A percentile compares a stretch with the other conserved stretches of the same genome.
Conservation (phyloP, 2,329 filamentous ascomycete species). For the Didymella sp. region DNA sequence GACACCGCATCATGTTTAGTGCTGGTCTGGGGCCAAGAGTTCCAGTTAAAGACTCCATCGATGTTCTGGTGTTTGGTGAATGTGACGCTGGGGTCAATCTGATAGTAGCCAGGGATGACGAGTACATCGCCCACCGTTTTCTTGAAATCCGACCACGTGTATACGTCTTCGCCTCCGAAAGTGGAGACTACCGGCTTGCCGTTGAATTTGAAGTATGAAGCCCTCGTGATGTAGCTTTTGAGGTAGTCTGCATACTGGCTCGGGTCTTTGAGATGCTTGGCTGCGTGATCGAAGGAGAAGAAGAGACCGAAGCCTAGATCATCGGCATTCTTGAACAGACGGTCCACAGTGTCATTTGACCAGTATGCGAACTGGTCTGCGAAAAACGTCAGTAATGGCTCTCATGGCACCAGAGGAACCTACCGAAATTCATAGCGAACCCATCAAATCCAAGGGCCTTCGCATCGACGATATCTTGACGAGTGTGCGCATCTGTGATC, state of each 20-base stretch:
- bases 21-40: constrained; percentile 42
- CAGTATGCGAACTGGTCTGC: constrained; percentile 28
- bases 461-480: constrained; percentile 38
- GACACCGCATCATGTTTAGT: constrained; percentile 37
- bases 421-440: constrained; percentile 47
- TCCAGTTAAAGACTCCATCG: constrained; percentile 51
- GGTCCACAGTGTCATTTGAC: constrained; percentile 36
- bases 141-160: constrained; percentile 33
- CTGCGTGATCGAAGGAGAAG: constrained; percentile 49
- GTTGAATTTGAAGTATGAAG: constrained; percentile 41
- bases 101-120: constrained; percentile 29
- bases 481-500: constrained; percentile 26
- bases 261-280: constrained; percentile 30
- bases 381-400: neutral
- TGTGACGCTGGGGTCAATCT: constrained; percentile 25
- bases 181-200: constrained; percentile 43
- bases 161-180: constrained; percentile 39
- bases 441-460: constrained; percentile 44
- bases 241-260: constrained; percentile 38
- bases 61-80: constrained; percentile 36
- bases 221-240: constrained; percentile 26
- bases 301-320: constrained; percentile 44
- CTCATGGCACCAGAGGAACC: neutral
- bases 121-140: constrained; percentile 36
- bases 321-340: constrained; percentile 44